Evolutionary conservation across 306 rosid species (phyloP).

Genomic region (Glycine latifolia): DNA sequence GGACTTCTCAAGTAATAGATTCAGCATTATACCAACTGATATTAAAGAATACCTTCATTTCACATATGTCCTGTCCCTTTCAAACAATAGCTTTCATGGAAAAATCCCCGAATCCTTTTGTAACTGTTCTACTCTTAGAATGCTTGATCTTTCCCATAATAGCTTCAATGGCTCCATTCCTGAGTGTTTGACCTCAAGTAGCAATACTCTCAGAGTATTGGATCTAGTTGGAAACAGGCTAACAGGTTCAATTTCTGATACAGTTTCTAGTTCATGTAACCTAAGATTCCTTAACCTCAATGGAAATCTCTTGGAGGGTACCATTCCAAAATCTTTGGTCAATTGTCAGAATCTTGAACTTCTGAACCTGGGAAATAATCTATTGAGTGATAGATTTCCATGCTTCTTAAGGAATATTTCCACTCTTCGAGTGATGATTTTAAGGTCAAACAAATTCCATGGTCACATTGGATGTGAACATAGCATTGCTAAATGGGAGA

Average conservation of each 20-base stretch:
- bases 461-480: not conserved
- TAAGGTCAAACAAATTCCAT: not conserved
- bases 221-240: constrained; percentile 41
- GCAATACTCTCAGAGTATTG: not conserved
- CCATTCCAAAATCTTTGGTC: constrained; percentile 47
- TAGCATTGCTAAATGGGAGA: not conserved
- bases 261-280: not conserved
- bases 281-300: constrained; percentile 40
- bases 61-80: constrained; percentile 2
- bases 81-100: constrained; percentile 31
- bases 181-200: constrained; percentile 1
- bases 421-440: not conserved
- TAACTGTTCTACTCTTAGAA: not conserved
- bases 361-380: constrained; percentile 35
- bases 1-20: constrained; percentile 51
- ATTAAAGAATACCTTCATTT: not conserved
- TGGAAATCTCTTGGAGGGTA: constrained; percentile 41
- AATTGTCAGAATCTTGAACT: constrained; percentile 1
- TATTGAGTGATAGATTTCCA: constrained; percentile 21
- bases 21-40: constrained; percentile 33
- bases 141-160: constrained; percentile 54
- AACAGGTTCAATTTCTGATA: constrained; percentile 17
- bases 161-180: constrained; percentile 40
- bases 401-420: constrained; percentile 30
- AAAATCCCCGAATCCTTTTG: constrained; percentile 42